These are phyloP conservation scores for Coemansia sp. DNA, from an alignment of 192 early-diverging fungal species.

Conservation along the genomic window DNA sequence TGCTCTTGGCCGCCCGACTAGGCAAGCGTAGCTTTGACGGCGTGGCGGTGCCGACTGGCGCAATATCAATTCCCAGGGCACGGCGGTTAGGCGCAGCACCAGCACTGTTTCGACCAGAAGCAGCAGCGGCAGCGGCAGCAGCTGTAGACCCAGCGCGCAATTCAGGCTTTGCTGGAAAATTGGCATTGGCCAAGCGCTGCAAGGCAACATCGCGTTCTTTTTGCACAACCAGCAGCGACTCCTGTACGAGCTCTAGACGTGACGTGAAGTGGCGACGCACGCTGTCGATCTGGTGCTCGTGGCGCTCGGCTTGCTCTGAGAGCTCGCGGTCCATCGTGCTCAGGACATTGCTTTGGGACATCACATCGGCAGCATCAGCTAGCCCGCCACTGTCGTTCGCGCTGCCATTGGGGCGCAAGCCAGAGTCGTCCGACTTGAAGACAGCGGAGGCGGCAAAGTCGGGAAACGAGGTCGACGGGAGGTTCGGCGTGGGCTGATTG, in stretches of 20 bases:
- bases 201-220: slow-evolving; percentile 48
- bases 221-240: slow-evolving; percentile 41
- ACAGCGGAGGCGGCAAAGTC: not conserved
- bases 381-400: not conserved
- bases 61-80: slow-evolving; percentile 18
- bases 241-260: slow-evolving; percentile 43
- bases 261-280: slow-evolving; percentile 49
- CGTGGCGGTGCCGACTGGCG: not conserved
- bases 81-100: slow-evolving; percentile 1
- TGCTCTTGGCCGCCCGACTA: slow-evolving; percentile 22
- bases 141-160: not conserved
- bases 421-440: not conserved
- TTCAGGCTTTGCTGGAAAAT: not conserved
- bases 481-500: slow-evolving; percentile 15
- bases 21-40: slow-evolving; percentile 30
- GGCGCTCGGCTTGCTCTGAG: slow-evolving; percentile 47
- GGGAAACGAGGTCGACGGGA: slow-evolving; percentile 10
- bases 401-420: not conserved
- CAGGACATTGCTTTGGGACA: slow-evolving; percentile 37
- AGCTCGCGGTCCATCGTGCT: slow-evolving; percentile 48
- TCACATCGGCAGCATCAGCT: slow-evolving; percentile 10
- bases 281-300: slow-evolving; percentile 49
- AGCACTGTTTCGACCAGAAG: not conserved
- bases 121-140: not conserved
- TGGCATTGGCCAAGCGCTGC: slow-evolving; percentile 37